Base-by-base conservation (phyloP, 1,139 yeast genomes). In the Pichia sp. region DNA sequence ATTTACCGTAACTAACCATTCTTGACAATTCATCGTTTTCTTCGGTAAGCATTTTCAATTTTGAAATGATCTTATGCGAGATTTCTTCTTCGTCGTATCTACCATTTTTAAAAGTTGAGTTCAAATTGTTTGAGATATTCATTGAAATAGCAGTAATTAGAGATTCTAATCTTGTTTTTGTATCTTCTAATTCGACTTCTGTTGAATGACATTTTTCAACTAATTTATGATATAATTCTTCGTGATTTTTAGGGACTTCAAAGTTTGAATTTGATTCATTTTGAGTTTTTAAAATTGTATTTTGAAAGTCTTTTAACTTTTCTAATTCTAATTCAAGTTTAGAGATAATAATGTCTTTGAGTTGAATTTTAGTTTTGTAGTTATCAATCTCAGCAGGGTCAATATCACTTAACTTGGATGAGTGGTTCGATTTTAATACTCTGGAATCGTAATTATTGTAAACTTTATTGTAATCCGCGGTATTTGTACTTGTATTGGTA, bases 11-110 rank as follows among this genome's bases (percentile, higher is more conserved):
- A 53, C 90, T 81, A 14, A 86, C 65, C 81, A 86, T 79, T 56
- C 79, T 77, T 52, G 85, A 75, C 63, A 89, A 74, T 49, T 75
- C 77, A 48, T 81, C 84, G 61, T 90, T 90, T 62, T 90, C 96
- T 40, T 73, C 74, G 21, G 81, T 79, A 53, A 89, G 68, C 49
- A 75, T 68, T 50, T 79, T 77, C 52, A 90, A 61, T 53, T 88
- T 81, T 43, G 77, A 73, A 44, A 88, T 72, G 47, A 87, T 78
- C 56, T 85, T 83, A 61, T 89, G 96, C 9, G 93, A 82, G 44
- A 88, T 67, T 54, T 87, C 93, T 56, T 85, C 81, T 41, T 82
- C 86, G 58, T 88, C 95, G 58, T 76, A 81, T 46, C 82, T 71
- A 2, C 85, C 85, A 47, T 68, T 63, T 33, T 70, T 69, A 3